Conservation (phyloP, 768 basidiomycete species). For the Tylopilus vinaceipallidus region DNA sequence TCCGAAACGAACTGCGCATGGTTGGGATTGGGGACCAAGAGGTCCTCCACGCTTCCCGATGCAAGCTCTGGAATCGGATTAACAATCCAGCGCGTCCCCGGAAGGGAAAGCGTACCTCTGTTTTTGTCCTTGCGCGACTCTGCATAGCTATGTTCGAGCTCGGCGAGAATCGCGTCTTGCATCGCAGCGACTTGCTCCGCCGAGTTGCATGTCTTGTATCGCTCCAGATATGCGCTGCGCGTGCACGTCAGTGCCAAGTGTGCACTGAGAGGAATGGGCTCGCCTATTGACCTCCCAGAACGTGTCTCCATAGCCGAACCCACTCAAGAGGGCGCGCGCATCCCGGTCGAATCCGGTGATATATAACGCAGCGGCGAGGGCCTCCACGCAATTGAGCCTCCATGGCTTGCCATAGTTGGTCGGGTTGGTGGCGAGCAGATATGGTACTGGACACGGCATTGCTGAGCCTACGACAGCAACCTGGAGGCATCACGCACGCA, state of each 20-base stretch:
- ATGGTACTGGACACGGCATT: conserved; percentile 67
- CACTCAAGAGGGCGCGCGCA: conserved; percentile 72
- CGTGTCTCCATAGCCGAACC: conserved; percentile 89
- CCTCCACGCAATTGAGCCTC: conserved; percentile 93
- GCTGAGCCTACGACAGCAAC: neutral
- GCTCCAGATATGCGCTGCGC: conserved; percentile 51
- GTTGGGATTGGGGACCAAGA: conserved; percentile 71
- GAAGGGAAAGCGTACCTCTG: conserved; percentile 41
- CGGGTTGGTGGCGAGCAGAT: conserved; percentile 92
- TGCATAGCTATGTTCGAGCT: conserved; percentile 62
- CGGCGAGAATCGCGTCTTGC: conserved; percentile 69
- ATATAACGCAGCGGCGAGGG: conserved; percentile 92
- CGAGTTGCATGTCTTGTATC: conserved; percentile 70
- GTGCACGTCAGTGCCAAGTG: neutral
- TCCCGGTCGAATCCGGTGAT: conserved; percentile 84
- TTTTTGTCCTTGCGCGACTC: conserved; percentile 46
- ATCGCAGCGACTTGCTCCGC: conserved; percentile 54
- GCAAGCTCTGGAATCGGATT: conserved; percentile 8
- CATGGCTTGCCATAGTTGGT: conserved; percentile 99
- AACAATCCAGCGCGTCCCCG: neutral
- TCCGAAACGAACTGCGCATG: conserved; percentile 33
- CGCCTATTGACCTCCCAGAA: conserved; percentile 87
- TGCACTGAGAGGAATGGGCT: neutral
- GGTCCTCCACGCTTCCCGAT: conserved; percentile 49
- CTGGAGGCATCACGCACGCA: conserved; percentile 53